A percentile compares a stretch with the other conserved stretches of the same genome.
Evolutionary conservation across 768 basidiomycete genomes (phyloP).

Genomic region (Serendipita sp.): DNA sequence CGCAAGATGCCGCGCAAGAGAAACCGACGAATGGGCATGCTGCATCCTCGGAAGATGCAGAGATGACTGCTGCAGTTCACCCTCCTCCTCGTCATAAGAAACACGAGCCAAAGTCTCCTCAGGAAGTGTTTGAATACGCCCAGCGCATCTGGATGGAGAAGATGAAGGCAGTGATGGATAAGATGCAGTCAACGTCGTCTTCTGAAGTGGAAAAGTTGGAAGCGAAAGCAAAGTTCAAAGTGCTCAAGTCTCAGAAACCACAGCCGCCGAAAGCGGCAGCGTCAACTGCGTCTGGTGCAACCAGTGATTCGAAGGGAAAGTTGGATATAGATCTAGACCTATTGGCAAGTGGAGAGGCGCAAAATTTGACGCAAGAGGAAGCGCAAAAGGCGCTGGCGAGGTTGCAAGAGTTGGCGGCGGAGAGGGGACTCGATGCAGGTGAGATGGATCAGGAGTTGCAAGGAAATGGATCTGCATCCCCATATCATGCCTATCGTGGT

Average conservation of each 20-base stretch:
- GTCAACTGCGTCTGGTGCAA: neutral
- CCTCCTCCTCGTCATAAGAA: constrained; percentile 8
- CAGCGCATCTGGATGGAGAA: constrained; percentile 1
- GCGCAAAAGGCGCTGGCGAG: constrained; percentile 5
- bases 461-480: constrained; percentile 21
- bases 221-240: constrained; percentile 4
- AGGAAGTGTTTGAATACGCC: constrained; percentile 3
- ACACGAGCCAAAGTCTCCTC: neutral
- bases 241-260: constrained; percentile 1
- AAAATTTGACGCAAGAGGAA: constrained; percentile 30
- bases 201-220: neutral
- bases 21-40: constrained; percentile 10
- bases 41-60: neutral
- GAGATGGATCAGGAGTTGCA: constrained; percentile 21
- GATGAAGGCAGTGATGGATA: constrained; percentile 4
- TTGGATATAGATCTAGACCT: neutral
- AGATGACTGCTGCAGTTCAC: constrained; percentile 13
- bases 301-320: constrained; percentile 4
- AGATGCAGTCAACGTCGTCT: neutral
- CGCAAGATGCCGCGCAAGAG: neutral
- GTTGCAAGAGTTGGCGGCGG: constrained; percentile 15
- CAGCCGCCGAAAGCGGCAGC: neutral
- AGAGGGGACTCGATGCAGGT: constrained; percentile 20
- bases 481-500: constrained; percentile 30
- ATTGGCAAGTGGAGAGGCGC: constrained; percentile 10